A percentile compares a stretch with the other conserved stretches of the same genome.
phyloP scores from a whole-genome alignment of 1,139 yeast genomes.

The Candida sp. region DNA sequence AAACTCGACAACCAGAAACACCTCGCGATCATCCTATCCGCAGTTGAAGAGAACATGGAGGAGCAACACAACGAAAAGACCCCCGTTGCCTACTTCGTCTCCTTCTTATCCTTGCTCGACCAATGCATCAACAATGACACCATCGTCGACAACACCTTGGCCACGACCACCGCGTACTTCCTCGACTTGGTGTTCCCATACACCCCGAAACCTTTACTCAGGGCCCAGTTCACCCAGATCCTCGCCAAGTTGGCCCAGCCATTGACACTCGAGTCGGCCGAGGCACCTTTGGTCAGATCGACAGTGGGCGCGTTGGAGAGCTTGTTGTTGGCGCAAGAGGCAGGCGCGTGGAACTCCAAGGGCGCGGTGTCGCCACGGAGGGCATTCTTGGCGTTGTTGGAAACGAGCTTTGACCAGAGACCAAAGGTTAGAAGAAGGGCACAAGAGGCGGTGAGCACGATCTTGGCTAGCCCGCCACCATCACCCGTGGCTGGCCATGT shows the following conservation, averaged over 20 bases:
- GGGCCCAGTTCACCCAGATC: conserved; percentile 76
- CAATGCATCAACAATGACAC: conserved; percentile 65
- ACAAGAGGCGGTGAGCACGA: conserved; percentile 74
- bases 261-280: conserved; percentile 68
- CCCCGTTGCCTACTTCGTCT: conserved; percentile 81
- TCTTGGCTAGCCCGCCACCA: conserved; percentile 74
- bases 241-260: conserved; percentile 83
- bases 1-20: conserved; percentile 87
- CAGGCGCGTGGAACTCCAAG: conserved; percentile 65
- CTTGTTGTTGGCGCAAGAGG: conserved; percentile 80
- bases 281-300: conserved; percentile 86
- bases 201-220: conserved; percentile 70
- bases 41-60: conserved; percentile 87
- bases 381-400: conserved; percentile 81
- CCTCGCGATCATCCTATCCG: conserved; percentile 70
- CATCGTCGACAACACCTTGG: conserved; percentile 63
- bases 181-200: conserved; percentile 81
- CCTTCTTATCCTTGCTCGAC: conserved; percentile 80
- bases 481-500: conserved; percentile 84
- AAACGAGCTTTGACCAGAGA: conserved; percentile 83
- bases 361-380: conserved; percentile 76
- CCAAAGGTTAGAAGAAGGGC: conserved; percentile 98
- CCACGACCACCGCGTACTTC: conserved; percentile 79
- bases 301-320: conserved; percentile 87
- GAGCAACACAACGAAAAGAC: conserved; percentile 67